Evolutionary conservation across 2,329 filamentous ascomycete genomes (phyloP).

Genomic region (Hypocrella siamensis): DNA sequence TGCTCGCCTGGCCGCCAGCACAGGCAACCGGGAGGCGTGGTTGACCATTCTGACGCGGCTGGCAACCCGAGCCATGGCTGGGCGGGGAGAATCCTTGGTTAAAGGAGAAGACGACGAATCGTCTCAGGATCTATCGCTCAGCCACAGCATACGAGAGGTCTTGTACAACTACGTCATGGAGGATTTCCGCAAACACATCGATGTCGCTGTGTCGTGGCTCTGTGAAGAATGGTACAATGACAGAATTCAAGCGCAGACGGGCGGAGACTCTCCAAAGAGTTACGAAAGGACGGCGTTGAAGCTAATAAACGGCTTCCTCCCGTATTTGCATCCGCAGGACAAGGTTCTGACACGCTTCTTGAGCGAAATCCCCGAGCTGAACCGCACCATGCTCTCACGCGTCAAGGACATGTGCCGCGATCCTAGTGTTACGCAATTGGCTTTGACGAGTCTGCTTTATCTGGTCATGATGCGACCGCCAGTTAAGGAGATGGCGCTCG

Average conservation of each 20-base stretch:
- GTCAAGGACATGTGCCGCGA: conserved; percentile 54
- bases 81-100: conserved; percentile 44
- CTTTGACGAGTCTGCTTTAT: conserved; percentile 49
- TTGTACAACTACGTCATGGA: conserved; percentile 79
- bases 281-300: conserved; percentile 69
- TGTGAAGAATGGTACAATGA: conserved; percentile 99
- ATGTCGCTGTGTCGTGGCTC: conserved; percentile 83
- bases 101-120: conserved; percentile 44
- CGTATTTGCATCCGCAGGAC: conserved; percentile 82
- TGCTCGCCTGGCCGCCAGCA: conserved; percentile 68
- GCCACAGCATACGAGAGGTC: conserved; percentile 59
- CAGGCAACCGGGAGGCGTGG: conserved; percentile 80
- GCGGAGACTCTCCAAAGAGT: conserved; percentile 37
- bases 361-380: conserved; percentile 77
- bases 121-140: conserved; percentile 29
- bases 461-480: conserved; percentile 54
- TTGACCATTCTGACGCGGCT: conserved; percentile 73
- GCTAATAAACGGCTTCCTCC: conserved; percentile 76
- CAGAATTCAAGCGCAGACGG: conserved; percentile 28
- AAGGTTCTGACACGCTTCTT: conserved; percentile 82
- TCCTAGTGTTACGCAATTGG: conserved; percentile 46
- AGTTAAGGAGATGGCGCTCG: conserved; percentile 44
- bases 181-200: conserved; percentile 80
- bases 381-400: conserved; percentile 51
- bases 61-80: conserved; percentile 62